Evolutionary conservation across 352 stramenopile genomes (phyloP), one percentile per base, ranked within the genome.

Genomic region (Phytopythium sindhum): DNA sequence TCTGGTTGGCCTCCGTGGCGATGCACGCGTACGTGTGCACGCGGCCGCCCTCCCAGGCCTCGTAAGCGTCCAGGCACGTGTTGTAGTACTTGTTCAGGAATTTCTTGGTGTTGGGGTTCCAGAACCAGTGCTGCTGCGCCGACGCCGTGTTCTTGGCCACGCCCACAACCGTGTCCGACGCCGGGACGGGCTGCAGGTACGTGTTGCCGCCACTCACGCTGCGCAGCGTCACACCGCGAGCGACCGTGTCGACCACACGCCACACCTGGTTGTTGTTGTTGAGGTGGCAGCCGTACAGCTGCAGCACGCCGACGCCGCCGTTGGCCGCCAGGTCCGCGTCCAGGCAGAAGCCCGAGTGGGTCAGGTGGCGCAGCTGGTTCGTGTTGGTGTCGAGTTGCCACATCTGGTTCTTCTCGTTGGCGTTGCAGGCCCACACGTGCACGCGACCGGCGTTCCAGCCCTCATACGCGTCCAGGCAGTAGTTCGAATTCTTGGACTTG

Each of bases 391-490:
- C 70, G 24, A 80, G 28, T 14, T 35, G 61, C 79, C 74, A 86
- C 48, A 62, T 56, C 58, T 88, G 79, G 68, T 88, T 88, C 19
- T 52, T 59, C 39, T 82, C 77, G 61, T 67, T 67, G 3, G 48
- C 33, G 31, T 72, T 73, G 52, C 78, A 85, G 9, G 56, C 26
- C 39, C 61, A 85, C 14, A 84, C 63, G 45, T 85, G 78, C 4
- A 87, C 72, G 45, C 59, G 58, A n/a, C 79, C 80, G n/a, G 68
- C 79, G 47, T 84, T 65, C 74, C 66, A 78, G 33, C 57, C 51
- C 65, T 91, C 72, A 57, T 89, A 89, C 15, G 80, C 78, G 60
- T 91, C 82, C 12, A 91, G 64, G 50, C 80, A 89, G 61, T 75
- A 67, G 47, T 80, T 64, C 12, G 74, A 76, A 64, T 70, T 64